Conservation (phyloP, 192 early-diverging fungal species). For the Coemansia sp. region DNA sequence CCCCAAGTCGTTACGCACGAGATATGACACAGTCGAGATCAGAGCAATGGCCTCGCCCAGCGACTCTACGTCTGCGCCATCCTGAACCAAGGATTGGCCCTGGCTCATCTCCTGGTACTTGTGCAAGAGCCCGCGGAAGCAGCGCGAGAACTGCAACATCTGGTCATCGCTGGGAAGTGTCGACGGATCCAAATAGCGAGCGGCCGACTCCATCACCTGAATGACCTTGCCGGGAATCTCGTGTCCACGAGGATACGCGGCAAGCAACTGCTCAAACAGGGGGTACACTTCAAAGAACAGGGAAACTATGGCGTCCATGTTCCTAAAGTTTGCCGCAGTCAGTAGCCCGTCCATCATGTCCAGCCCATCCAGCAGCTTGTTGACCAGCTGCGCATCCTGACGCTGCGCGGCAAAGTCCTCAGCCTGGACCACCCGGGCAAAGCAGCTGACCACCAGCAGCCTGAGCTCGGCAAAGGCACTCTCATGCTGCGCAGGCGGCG, state of each 20-base stretch:
- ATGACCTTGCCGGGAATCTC: constrained; percentile 20
- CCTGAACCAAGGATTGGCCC: neutral
- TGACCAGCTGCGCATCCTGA: constrained; percentile 23
- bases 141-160: constrained; percentile 27
- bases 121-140: constrained; percentile 20
- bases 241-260: constrained; percentile 19
- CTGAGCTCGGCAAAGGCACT: constrained; percentile 27
- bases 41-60: constrained; percentile 19
- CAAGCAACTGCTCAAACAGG: constrained; percentile 23
- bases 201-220: constrained; percentile 36
- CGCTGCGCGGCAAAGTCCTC: neutral
- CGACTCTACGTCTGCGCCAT: constrained; percentile 17
- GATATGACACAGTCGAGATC: constrained; percentile 27
- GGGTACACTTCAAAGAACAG: constrained; percentile 40
- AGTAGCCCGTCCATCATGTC: constrained; percentile 49
- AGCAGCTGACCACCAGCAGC: constrained; percentile 14
- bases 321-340: constrained; percentile 34
- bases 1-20: constrained; percentile 45
- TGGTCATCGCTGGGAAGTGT: constrained; percentile 36
- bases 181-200: constrained; percentile 32
- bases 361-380: constrained; percentile 31
- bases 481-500: constrained; percentile 19
- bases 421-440: constrained; percentile 6
- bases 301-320: constrained; percentile 37
- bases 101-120: constrained; percentile 14